These are phyloP conservation scores for Plasmodium cynomolgi DNA, from an alignment of 169 alveolate genomes.

Conservation along the genomic window DNA sequence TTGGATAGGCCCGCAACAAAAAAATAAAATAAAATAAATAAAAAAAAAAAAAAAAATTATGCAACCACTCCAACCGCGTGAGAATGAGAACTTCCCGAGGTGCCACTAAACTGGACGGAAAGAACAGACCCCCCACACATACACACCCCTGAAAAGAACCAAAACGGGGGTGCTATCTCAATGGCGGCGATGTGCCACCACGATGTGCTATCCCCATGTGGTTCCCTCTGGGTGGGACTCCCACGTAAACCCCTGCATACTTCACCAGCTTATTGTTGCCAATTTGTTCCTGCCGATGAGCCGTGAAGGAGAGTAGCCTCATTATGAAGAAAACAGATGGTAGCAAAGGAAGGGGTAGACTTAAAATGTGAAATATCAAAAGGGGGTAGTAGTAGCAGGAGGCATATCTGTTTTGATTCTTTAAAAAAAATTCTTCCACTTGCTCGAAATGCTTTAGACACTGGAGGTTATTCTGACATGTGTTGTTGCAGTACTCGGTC, in stretches of 20 bases:
- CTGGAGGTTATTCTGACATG: conserved; percentile 5
- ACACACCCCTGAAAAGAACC: background rate
- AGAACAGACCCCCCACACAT: background rate
- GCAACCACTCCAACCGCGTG: background rate
- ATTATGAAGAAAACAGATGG: conserved; percentile 23
- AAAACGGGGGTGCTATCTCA: background rate
- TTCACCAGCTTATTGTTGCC: conserved; percentile 35
- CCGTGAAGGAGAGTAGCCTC: conserved; percentile 32
- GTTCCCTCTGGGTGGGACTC: background rate
- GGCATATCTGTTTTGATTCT: conserved; percentile 15
- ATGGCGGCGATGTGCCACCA: background rate
- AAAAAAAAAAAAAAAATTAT: background rate
- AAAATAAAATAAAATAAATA: background rate
- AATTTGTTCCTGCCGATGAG: conserved; percentile 58
- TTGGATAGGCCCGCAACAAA: background rate
- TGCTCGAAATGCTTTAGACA: conserved; percentile 5
- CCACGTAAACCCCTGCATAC: conserved; percentile 29
- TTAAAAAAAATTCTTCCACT: conserved; percentile 36
- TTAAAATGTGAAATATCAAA: conserved; percentile 17
- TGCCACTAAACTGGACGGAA: background rate
- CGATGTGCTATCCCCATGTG: background rate
- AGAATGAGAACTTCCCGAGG: background rate
- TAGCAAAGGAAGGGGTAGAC: background rate
- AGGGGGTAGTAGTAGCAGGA: conserved; percentile 51
- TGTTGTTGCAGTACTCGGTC: background rate